phyloP scores from a whole-genome alignment of 768 basidiomycete genomes.

The Cantharellus anzutake region DNA sequence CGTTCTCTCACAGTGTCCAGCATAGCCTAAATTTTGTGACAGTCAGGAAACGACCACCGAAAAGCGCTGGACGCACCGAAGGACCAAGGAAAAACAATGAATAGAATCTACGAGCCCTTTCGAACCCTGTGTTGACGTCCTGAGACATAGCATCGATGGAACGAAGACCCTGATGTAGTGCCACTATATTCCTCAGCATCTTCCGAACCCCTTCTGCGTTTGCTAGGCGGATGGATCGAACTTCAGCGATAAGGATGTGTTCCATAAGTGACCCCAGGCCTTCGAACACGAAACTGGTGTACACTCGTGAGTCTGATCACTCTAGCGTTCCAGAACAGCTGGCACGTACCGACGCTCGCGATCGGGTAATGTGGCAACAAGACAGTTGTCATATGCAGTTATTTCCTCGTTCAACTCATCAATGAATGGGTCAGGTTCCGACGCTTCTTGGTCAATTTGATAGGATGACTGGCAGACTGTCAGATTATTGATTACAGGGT shows the following conservation, averaged over 20 bases:
- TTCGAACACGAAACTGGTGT: constrained; percentile 52
- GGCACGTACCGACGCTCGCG: constrained; percentile 45
- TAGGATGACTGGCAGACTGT: constrained; percentile 51
- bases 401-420: constrained; percentile 72
- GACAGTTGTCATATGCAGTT: constrained; percentile 51
- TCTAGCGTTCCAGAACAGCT: not conserved
- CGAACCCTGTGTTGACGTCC: constrained; percentile 38
- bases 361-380: constrained; percentile 38
- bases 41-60: not conserved
- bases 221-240: constrained; percentile 44
- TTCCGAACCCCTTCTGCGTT: constrained; percentile 70
- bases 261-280: constrained; percentile 78
- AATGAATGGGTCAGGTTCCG: constrained; percentile 83
- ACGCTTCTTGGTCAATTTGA: constrained; percentile 56
- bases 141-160: constrained; percentile 38
- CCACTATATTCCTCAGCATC: constrained; percentile 72
- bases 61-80: constrained; percentile 29
- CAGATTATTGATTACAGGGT: not conserved
- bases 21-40: constrained; percentile 35
- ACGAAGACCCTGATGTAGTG: constrained; percentile 81
- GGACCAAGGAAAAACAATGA: constrained; percentile 56
- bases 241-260: constrained; percentile 56
- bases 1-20: constrained; percentile 47
- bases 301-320: not conserved
- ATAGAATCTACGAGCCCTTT: constrained; percentile 64